Base-by-base conservation (phyloP, 176 grass and related monocot genomes). In the Carex scoparia region DNA sequence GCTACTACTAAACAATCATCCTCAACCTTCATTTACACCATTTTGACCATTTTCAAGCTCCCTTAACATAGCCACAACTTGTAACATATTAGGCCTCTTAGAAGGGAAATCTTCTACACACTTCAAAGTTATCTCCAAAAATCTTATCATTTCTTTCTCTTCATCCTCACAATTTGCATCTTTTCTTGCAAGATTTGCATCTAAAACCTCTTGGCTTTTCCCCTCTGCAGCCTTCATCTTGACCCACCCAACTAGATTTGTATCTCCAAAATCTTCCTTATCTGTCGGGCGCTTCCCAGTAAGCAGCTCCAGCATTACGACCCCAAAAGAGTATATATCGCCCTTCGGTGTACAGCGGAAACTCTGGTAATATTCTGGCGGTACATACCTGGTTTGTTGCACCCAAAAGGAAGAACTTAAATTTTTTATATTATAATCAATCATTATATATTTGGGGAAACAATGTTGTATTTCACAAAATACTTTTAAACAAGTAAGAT, bases 281-380 rank as follows among this genome's bases (percentile, higher is more conserved):
- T 98, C 95, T 10, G 95, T 98, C 0, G 95, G 95, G 42, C 93
- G 80, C 32, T 81, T 83, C 10, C 95, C 95, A 0, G 95, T 94
- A 27, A 98, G 88, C 53, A 98, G 86, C 85, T 94, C 95, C 12
- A 98, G 89, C 64, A 98, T 82, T 19, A 98, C 93, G 0, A 98
- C 95, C 7, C 95, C 95, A 33, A 98, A 89, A n/a, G 95, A 98
- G 91, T 98, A 98, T 18, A 98, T 91, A 51, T 98, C 95, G 6
- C 95, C 92, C 86, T 94, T 98, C 27, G 87, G 83, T 0, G 95
- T 98, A 88, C 95, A 98, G 0, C 95, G 87, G 88, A 98, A 98
- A 87, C 95, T 98, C 92, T 98, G 95, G 88, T 98, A 98, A 85
- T 98, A 98, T 88, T 98, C 95, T 7, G 95, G 95, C 44, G 95